These are phyloP conservation scores for Macrocybe gigantea DNA, from an alignment of 768 basidiomycete genomes.

Conservation along the genomic window DNA sequence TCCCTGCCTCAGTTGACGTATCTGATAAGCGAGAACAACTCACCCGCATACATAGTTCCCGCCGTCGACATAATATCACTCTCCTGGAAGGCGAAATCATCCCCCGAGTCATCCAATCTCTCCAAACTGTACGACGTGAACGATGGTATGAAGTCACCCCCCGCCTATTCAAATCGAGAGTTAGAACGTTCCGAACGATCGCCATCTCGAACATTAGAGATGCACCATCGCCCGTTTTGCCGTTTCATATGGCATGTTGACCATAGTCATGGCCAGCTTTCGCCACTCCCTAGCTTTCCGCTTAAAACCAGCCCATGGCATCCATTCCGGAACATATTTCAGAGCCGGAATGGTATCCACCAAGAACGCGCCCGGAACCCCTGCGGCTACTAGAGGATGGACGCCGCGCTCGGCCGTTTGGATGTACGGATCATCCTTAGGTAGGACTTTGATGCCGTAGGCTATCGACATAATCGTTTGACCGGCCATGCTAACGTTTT, in stretches of 20 bases:
- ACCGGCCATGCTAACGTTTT: conserved; percentile 17
- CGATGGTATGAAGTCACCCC: not conserved
- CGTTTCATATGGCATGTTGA: conserved; percentile 15
- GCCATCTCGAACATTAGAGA: not conserved
- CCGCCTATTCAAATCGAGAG: not conserved
- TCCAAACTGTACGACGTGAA: not conserved
- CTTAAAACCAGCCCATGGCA: conserved; percentile 13
- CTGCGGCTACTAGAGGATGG: conserved; percentile 8
- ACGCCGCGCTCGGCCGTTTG: conserved; percentile 11
- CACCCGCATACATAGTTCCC: not conserved
- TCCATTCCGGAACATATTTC: conserved; percentile 11
- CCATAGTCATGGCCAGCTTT: conserved; percentile 9
- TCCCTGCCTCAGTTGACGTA: too few species aligned
- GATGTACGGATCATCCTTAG: conserved; percentile 17
- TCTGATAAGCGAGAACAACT: not conserved
- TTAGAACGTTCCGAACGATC: not conserved
- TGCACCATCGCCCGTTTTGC: conserved; percentile 3
- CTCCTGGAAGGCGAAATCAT: not conserved
- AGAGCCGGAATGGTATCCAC: conserved; percentile 9
- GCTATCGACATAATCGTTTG: conserved; percentile 12
- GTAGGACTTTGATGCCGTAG: conserved; percentile 16
- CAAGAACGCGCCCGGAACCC: conserved; percentile 13
- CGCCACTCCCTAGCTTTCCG: conserved; percentile 10
- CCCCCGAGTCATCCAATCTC: not conserved
- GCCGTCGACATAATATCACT: not conserved